Percentiles rank a stretch among this genome's conserved stretches.
These are phyloP conservation scores for Populus davidiana DNA, from an alignment of 345 rosid species.

Conservation along the genomic window DNA sequence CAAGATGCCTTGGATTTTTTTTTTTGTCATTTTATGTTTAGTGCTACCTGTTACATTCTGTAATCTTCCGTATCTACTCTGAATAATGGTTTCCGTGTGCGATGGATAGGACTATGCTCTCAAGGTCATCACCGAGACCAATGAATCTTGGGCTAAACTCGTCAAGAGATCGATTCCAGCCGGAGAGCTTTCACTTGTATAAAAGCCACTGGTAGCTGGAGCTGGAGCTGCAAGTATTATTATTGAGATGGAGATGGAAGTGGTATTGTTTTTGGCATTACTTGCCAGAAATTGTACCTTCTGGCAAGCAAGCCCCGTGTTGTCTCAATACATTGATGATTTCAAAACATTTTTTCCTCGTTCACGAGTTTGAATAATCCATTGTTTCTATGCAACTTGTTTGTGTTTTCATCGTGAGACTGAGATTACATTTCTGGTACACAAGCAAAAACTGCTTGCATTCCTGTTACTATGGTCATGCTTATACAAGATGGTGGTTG, in stretches of 20 bases:
- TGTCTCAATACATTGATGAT: slow-evolving; percentile 1
- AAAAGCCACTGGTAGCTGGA: background rate
- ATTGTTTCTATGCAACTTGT: background rate
- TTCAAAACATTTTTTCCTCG: background rate
- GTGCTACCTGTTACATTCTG: background rate
- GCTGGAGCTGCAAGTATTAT: slow-evolving; percentile 5
- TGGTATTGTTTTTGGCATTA: slow-evolving; percentile 4
- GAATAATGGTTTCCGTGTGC: background rate
- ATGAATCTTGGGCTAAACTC: slow-evolving; percentile 85
- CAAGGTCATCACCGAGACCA: slow-evolving; percentile 71
- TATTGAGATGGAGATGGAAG: background rate
- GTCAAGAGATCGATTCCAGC: slow-evolving; percentile 65
- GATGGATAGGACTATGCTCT: slow-evolving; percentile 68
- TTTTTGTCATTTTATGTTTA: background rate
- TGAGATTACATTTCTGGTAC: background rate
- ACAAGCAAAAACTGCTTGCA: background rate
- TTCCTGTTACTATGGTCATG: background rate
- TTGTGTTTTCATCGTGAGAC: background rate
- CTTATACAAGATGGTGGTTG: background rate
- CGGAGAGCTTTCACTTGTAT: slow-evolving; percentile 60
- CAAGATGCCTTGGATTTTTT: background rate
- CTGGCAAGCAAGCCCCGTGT: slow-evolving; percentile 1
- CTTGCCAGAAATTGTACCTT: slow-evolving; percentile 6
- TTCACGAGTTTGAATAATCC: background rate
- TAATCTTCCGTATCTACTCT: background rate